phyloP scores from a whole-genome alignment of 208 protist genomes.

The Acanthamoeba triangularis region DNA sequence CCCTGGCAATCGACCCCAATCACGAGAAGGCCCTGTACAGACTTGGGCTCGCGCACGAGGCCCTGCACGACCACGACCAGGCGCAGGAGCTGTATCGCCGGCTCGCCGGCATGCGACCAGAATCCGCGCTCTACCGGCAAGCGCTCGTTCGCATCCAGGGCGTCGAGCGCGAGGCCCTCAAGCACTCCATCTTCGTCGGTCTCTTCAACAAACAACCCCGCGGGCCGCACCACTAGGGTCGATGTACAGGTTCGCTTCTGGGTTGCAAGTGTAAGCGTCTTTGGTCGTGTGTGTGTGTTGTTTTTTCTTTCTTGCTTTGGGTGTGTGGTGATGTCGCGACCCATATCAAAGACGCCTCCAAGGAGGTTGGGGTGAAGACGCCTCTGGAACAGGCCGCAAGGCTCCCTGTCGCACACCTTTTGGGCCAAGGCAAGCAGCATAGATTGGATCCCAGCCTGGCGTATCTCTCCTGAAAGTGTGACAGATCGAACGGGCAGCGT shows the following conservation, averaged over 20 bases:
- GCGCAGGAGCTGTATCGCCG: neutral
- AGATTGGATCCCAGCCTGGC: no score
- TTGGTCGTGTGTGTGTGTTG: no score
- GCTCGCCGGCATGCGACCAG: neutral
- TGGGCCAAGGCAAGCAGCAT: neutral
- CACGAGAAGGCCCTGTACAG: slow-evolving; percentile 57
- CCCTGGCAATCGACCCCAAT: neutral
- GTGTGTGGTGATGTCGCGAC: neutral
- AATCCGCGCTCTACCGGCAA: neutral
- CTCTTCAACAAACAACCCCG: neutral
- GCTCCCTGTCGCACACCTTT: neutral
- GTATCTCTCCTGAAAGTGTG: no score
- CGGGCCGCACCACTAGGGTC: no score
- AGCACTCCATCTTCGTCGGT: slow-evolving; percentile 16
- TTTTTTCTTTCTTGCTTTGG: neutral
- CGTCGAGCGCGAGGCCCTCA: neutral
- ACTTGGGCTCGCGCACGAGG: neutral
- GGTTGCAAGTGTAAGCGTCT: no score
- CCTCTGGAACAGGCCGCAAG: neutral
- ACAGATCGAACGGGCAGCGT: no score
- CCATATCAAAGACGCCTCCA: neutral
- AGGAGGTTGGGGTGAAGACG: neutral
- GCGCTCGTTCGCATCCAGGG: neutral
- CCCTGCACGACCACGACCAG: slow-evolving; percentile 48
- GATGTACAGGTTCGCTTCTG: no score